Base-by-base conservation (phyloP, 306 rosid genomes). In the Prunus dulcis region DNA sequence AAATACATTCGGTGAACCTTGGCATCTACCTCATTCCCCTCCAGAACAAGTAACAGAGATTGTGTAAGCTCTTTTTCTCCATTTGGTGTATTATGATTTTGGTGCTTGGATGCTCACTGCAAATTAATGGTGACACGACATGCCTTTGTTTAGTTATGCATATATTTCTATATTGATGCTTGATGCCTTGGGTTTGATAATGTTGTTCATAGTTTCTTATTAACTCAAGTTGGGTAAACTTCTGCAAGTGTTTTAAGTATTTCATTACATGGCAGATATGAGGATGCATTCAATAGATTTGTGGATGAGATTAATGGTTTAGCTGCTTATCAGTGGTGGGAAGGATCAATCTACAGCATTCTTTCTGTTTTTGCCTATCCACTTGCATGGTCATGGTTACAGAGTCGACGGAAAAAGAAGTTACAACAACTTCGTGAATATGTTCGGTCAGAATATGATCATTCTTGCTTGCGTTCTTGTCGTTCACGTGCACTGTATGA, bases 271-370 rank as follows among this genome's bases (percentile, higher is more conserved):
- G 72, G 81, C 87, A 86, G 89, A 62, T 82, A 82, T 30, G 89
- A 86, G 77, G 89, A 83, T 77, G 89, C 89, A 69, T 86, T 86
- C 69, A 86, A 80, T 80, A 80, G 84, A 76, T 86, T 86, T 52
- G 89, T 82, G 81, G 87, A 80, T 62, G 87, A 86, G 81, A 80
- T 86, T 23, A 82, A 86, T 82, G 83, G 25, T 53, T 70, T 77
- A 55, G 89, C 87, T 56, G 80, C 81, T 25, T 80, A 86, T 79
- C 82, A 79, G 58, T 86, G 89, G 89, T 86, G 89, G 89, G 89
- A 86, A 66, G 89, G 89, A 77, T 86, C 84, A 65, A 69, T 86
- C 82, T 82, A 80, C 73, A 73, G 89, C 60, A 73, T 77, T 73
- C 84, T 86, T 69, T 80, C 83, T 9, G 73, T 86, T 50, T 69